Percentiles rank a stretch among this genome's conserved stretches.
Evolutionary conservation across 371 early-diverging fungal species (phyloP).

Genomic region (Mortierella sp.): DNA sequence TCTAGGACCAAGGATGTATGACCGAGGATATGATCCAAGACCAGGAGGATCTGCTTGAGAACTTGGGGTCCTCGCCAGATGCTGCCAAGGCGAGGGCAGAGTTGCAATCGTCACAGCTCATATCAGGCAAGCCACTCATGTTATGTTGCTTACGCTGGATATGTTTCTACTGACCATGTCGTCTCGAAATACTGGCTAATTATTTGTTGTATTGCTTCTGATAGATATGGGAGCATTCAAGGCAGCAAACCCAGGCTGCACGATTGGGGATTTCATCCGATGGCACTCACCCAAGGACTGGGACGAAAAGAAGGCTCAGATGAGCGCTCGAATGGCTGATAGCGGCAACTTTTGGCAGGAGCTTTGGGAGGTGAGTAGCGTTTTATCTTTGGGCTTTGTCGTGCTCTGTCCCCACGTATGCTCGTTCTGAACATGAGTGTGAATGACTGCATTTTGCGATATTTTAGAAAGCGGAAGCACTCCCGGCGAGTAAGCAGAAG

Average conservation of each 20-base stretch:
- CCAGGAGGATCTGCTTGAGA: constrained; percentile 82
- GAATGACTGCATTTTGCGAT: constrained; percentile 2
- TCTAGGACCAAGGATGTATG: constrained; percentile 80
- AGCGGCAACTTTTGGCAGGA: constrained; percentile 90
- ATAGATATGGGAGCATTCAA: constrained; percentile 71
- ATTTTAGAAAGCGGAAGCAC: constrained; percentile 66
- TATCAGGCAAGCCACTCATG: constrained; percentile 64
- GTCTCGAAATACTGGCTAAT: background rate
- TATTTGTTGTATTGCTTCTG: background rate
- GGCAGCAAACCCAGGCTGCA: constrained; percentile 72
- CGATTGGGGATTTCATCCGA: constrained; percentile 90
- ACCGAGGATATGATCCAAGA: constrained; percentile 92
- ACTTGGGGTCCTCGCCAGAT: constrained; percentile 78
- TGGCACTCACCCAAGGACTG: constrained; percentile 97
- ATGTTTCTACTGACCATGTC: background rate
- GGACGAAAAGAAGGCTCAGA: constrained; percentile 62
- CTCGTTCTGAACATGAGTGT: background rate
- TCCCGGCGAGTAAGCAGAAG: constrained; percentile 81
- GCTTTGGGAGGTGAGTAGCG: constrained; percentile 77
- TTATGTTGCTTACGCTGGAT: background rate
- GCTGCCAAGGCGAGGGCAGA: constrained; percentile 83
- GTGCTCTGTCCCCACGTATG: background rate
- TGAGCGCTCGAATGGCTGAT: constrained; percentile 87
- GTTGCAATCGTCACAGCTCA: constrained; percentile 84
- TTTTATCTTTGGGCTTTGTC: background rate